phyloP scores from a whole-genome alignment of 2,329 filamentous ascomycete genomes.

The Exophiala lecanii-corni region DNA sequence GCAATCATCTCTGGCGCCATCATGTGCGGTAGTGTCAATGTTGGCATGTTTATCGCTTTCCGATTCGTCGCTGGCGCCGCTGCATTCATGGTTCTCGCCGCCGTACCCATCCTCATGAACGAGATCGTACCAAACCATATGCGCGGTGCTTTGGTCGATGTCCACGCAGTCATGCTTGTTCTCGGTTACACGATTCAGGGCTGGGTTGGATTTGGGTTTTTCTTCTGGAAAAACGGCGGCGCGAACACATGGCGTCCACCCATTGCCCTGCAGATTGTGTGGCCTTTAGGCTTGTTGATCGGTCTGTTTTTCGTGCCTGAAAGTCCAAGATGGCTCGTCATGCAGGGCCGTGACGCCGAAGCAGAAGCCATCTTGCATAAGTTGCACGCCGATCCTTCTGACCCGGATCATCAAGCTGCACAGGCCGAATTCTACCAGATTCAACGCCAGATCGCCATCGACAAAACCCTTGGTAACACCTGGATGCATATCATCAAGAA shows the following conservation, averaged over 20 bases:
- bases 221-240: constrained; percentile 21
- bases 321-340: constrained; percentile 23
- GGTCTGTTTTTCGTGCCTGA: constrained; percentile 23
- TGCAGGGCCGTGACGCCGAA: constrained; percentile 22
- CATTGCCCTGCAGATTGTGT: constrained; percentile 18
- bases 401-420: constrained; percentile 13
- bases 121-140: constrained; percentile 21
- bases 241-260: constrained; percentile 24
- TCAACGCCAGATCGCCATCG: constrained; percentile 21
- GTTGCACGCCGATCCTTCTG: constrained; percentile 14
- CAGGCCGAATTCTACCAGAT: constrained; percentile 26
- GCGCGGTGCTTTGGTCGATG: constrained; percentile 21
- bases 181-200: constrained; percentile 21
- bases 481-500: constrained; percentile 21
- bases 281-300: constrained; percentile 18
- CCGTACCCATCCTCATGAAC: constrained; percentile 24
- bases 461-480: constrained; percentile 17
- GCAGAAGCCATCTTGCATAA: constrained; percentile 19
- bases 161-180: constrained; percentile 20
- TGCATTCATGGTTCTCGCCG: constrained; percentile 24
- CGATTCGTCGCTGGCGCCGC: constrained; percentile 21
- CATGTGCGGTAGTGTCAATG: constrained; percentile 16
- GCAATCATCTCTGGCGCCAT: constrained; percentile 17
- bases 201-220: constrained; percentile 25
- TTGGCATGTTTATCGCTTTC: constrained; percentile 23